These are phyloP conservation scores for Curvularia lunata DNA, from an alignment of 2,329 filamentous ascomycete genomes.

Conservation along the genomic window DNA sequence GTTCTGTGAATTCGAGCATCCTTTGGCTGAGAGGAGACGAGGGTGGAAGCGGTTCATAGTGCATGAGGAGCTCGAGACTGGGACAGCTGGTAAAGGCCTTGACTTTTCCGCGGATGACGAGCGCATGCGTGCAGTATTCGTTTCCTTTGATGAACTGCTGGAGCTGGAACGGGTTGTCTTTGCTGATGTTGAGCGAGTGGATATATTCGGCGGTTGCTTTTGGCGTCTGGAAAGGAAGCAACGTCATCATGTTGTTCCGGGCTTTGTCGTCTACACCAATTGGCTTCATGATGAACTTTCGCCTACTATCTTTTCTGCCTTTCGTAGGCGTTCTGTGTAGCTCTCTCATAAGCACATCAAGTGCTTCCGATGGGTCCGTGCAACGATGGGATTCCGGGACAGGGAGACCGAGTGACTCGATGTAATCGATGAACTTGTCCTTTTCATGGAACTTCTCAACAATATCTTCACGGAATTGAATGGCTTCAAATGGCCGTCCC, in stretches of 20 bases:
- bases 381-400: conserved; percentile 58
- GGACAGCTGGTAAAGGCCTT: conserved; percentile 71
- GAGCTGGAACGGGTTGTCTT: conserved; percentile 66
- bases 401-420: conserved; percentile 53
- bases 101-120: conserved; percentile 70
- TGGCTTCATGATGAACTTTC: conserved; percentile 70
- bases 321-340: conserved; percentile 16
- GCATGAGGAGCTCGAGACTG: conserved; percentile 67
- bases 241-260: conserved; percentile 65
- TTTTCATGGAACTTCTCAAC: conserved; percentile 69
- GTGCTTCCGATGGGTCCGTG: conserved; percentile 59
- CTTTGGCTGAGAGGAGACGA: conserved; percentile 61
- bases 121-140: conserved; percentile 74
- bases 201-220: conserved; percentile 63
- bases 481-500: conserved; percentile 63
- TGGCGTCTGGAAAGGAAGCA: conserved; percentile 64
- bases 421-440: conserved; percentile 67
- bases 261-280: conserved; percentile 67
- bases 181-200: conserved; percentile 61
- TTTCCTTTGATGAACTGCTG: conserved; percentile 69
- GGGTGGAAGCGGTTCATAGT: conserved; percentile 66
- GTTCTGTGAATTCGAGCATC: conserved; percentile 70
- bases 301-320: conserved; percentile 34
- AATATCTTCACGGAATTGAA: conserved; percentile 66
- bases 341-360: conserved; percentile 56